These are phyloP conservation scores for Linum trigynum DNA, from an alignment of 345 rosid species.

Conservation along the genomic window DNA sequence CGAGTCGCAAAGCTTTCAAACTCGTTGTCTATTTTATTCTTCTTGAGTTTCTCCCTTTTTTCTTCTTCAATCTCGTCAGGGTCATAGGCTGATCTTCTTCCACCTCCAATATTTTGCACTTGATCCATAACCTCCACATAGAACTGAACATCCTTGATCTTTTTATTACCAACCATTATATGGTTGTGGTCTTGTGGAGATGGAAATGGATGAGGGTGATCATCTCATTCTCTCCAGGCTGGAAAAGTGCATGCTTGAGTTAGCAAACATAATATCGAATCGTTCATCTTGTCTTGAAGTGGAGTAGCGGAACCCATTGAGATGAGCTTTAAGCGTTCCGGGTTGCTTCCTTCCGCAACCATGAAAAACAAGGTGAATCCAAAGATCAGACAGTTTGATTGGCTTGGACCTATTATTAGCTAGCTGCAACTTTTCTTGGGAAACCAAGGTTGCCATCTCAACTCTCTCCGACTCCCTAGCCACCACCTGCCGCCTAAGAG, in stretches of 20 bases:
- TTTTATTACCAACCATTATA: constrained; percentile 91
- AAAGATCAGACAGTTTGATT: constrained; percentile 61
- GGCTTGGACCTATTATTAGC: constrained; percentile 84
- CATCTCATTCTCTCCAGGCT: constrained; percentile 95
- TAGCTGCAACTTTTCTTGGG: constrained; percentile 77
- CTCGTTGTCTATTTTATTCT: constrained; percentile 82
- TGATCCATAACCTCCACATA: constrained; percentile 89
- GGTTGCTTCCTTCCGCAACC: constrained; percentile 87
- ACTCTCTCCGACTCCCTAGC: constrained; percentile 88
- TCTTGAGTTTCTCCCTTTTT: constrained; percentile 75
- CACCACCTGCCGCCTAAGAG: constrained; percentile 66
- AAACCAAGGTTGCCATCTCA: constrained; percentile 87
- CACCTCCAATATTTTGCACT: constrained; percentile 84
- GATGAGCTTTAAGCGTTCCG: constrained; percentile 76
- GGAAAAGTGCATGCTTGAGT: constrained; percentile 88
- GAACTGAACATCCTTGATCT: constrained; percentile 91
- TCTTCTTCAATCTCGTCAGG: constrained; percentile 96
- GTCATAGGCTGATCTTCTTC: constrained; percentile 84
- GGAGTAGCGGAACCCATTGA: constrained; percentile 73
- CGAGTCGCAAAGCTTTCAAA: constrained; percentile 74
- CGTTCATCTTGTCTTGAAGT: constrained; percentile 77
- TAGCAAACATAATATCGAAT: constrained; percentile 71
- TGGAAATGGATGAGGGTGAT: constrained; percentile 78
- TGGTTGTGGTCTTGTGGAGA: constrained; percentile 87
- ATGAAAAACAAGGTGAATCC: constrained; percentile 80